A percentile compares a stretch with the other conserved stretches of the same genome.
phyloP scores from a whole-genome alignment of 306 rosid species.

The Lathyrus tuberosus region DNA sequence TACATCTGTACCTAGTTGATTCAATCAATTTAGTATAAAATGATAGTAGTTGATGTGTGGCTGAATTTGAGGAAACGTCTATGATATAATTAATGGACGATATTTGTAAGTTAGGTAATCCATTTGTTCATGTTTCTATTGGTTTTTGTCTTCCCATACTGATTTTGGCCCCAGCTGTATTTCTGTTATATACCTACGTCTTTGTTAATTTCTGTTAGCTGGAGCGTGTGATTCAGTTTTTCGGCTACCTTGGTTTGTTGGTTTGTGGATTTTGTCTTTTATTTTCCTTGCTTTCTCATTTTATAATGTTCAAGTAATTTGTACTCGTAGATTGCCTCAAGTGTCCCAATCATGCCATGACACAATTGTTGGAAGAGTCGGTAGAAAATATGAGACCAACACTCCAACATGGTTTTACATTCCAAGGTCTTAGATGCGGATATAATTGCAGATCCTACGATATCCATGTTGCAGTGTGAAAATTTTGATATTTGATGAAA shows the following conservation, averaged over 20 bases:
- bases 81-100: slow-evolving; percentile 30
- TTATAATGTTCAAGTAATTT: not conserved
- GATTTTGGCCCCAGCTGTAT: not conserved
- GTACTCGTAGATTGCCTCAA: not conserved
- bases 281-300: not conserved
- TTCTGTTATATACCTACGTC: slow-evolving; percentile 8
- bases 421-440: too few species aligned
- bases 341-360: slow-evolving; percentile 1
- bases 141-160: slow-evolving; percentile 7
- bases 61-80: slow-evolving; percentile 26
- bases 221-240: not conserved
- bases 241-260: not conserved
- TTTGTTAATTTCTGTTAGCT: not conserved
- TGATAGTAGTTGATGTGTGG: slow-evolving; percentile 23
- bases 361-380: slow-evolving; percentile 1
- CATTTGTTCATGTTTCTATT: slow-evolving; percentile 1
- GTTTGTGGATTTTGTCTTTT: slow-evolving; percentile 9
- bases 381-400: too few species aligned
- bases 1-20: not conserved
- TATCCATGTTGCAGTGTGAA: too few species aligned
- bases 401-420: too few species aligned
- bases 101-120: slow-evolving; percentile 36
- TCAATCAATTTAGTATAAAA: slow-evolving; percentile 4
- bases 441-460: too few species aligned
- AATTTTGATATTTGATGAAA: too few species aligned